Conservation (phyloP, 371 early-diverging fungal genomes). For the Mucor piriformis region DNA sequence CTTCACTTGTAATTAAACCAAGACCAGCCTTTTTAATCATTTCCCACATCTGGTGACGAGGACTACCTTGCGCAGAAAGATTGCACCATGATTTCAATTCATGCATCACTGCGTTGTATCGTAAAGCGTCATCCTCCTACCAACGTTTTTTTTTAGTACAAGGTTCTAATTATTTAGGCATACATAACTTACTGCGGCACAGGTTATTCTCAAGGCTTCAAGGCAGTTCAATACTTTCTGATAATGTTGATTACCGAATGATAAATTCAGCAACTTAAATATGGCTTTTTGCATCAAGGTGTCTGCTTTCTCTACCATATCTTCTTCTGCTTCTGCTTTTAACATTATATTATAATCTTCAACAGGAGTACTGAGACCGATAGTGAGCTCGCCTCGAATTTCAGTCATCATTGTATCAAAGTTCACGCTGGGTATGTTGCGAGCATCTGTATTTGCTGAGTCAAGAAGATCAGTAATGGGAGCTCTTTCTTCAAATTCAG, state of each 20-base stretch:
- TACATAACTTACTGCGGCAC: constrained; percentile 29
- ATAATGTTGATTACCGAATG: constrained; percentile 61
- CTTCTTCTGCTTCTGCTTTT: constrained; percentile 37
- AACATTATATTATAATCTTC: constrained; percentile 65
- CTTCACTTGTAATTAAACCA: constrained; percentile 44
- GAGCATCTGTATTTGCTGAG: not conserved
- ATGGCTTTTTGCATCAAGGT: constrained; percentile 59
- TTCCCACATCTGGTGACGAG: constrained; percentile 45
- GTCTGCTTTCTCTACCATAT: constrained; percentile 55
- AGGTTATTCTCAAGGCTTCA: constrained; percentile 45
- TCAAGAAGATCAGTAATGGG: not conserved
- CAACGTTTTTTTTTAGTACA: not conserved
- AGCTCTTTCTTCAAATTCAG: not conserved
- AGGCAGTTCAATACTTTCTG: constrained; percentile 58
- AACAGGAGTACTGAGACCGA: constrained; percentile 60
- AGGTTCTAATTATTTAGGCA: no score
- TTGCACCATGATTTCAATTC: constrained; percentile 32
- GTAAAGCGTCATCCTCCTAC: constrained; percentile 41
- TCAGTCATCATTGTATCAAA: constrained; percentile 8
- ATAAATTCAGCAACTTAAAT: constrained; percentile 45
- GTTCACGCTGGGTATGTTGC: not conserved
- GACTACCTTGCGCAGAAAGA: constrained; percentile 16
- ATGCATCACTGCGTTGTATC: constrained; percentile 47
- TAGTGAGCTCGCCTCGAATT: constrained; percentile 39
- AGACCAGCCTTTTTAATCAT: constrained; percentile 28